Conservation (phyloP, 2,329 filamentous ascomycete species). For the Chaetomiaceae sp. region DNA sequence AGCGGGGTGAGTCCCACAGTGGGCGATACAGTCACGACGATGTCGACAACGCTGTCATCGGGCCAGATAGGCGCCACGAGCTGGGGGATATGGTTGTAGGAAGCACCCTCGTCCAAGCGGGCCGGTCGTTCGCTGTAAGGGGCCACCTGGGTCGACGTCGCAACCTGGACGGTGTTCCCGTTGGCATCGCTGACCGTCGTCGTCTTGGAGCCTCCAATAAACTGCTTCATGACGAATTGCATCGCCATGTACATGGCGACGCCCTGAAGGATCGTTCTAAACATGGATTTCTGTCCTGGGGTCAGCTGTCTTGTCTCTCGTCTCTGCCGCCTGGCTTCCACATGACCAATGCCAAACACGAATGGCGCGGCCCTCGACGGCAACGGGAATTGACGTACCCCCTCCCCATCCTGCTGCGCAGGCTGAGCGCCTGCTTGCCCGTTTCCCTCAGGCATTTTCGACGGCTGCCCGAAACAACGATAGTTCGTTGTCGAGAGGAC, state of each 20-base stretch:
- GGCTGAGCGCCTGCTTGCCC: slow-evolving; percentile 29
- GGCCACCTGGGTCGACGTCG: slow-evolving; percentile 54
- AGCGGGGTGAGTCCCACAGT: slow-evolving; percentile 66
- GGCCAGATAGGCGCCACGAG: slow-evolving; percentile 86
- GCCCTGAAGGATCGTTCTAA: slow-evolving; percentile 47
- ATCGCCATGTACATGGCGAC: slow-evolving; percentile 54
- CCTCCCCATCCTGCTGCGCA: slow-evolving; percentile 28
- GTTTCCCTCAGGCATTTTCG: slow-evolving; percentile 34
- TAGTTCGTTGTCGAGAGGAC: not conserved
- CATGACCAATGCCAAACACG: no score
- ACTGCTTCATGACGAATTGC: slow-evolving; percentile 53
- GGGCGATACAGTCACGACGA: slow-evolving; percentile 78
- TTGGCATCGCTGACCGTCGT: slow-evolving; percentile 43
- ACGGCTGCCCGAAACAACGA: not conserved
- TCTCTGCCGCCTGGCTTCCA: no score
- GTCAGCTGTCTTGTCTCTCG: slow-evolving; percentile 17
- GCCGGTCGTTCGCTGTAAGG: slow-evolving; percentile 61
- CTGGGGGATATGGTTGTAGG: slow-evolving; percentile 61
- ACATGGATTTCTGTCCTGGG: slow-evolving; percentile 31
- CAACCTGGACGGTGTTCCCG: slow-evolving; percentile 49
- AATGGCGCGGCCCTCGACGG: no score
- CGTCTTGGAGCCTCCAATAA: slow-evolving; percentile 44
- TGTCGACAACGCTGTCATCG: slow-evolving; percentile 69
- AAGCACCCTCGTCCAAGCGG: slow-evolving; percentile 54
- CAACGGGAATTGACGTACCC: slow-evolving; percentile 28